Evolutionary conservation across 108 stramenopile genomes (phyloP), one percentile per base, ranked within the genome.

Genomic region (Cyclotella atomus): DNA sequence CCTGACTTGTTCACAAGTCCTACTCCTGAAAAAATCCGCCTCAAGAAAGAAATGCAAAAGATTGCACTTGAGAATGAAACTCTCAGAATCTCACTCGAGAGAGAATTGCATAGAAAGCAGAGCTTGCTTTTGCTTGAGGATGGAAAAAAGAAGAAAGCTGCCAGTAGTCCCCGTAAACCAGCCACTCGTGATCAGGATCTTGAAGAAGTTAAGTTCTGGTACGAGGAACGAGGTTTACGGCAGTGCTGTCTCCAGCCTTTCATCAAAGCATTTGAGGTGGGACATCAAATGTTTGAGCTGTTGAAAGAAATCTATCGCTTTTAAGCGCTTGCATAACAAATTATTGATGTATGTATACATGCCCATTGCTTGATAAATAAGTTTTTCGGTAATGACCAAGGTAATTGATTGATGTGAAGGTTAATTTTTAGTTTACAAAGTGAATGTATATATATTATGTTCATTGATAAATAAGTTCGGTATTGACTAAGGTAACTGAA

Each of bases 1-100:
- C 70, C 62, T 0, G 57, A 66, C 46, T 36, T 79, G 33, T 71
- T 71, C 21, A 46, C 36, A 19, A 45, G 61, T 33, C 70, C 70
- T 24, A 70, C 70, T 2, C 77, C 70, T 24, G 70, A 79, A 36
- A 79, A 64, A 60, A 63, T 64, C 15, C 77, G 77, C n/a, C 32
- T 79, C 44, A 56, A 49, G 8, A 14, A 61, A 29, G 68, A 77
- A 44, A 63, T 77, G 68, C 20, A 69, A 29, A 68, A 62, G 46
- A 59, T 79, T 24, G 64, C 71, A 9, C 28, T 43, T 33, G 77
- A 79, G 38, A 79, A 79, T 53, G n/a, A 52, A 47, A 5, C 46
- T 12, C 65, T 79, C 32, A 79, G 64, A 54, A 32, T 52, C 17
- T 61, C 70, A 8, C 59, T 79, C 20, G 70, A 66, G 36, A 38